These are phyloP conservation scores for Gossypium schwendimanii DNA, from an alignment of 441 rosid species.

Conservation along the genomic window DNA sequence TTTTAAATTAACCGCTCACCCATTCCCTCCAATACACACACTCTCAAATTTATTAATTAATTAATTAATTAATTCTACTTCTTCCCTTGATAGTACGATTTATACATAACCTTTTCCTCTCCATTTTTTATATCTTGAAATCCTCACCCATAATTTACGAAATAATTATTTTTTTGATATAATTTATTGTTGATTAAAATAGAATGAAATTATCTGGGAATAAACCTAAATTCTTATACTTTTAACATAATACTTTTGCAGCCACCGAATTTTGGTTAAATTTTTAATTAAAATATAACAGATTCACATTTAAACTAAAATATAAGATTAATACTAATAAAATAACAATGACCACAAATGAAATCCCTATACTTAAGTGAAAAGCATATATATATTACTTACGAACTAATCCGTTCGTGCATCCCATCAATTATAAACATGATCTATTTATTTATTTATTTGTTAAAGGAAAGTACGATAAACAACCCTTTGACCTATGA, in stretches of 20 bases:
- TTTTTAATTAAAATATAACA: too few species aligned
- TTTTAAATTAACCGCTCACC: conserved; percentile 44
- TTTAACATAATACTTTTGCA: too few species aligned
- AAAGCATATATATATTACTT: background rate
- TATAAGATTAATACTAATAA: too few species aligned
- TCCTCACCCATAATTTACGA: too few species aligned
- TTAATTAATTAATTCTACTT: background rate
- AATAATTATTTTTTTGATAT: too few species aligned
- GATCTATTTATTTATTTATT: background rate
- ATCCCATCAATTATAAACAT: background rate
- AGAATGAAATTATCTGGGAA: too few species aligned
- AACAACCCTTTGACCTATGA: background rate
- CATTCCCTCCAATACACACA: conserved; percentile 43
- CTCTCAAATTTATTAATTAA: background rate
- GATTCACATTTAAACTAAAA: too few species aligned
- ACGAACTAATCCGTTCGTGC: background rate
- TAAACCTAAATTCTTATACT: too few species aligned
- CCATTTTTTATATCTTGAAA: too few species aligned
- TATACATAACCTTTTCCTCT: too few species aligned
- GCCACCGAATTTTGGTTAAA: too few species aligned
- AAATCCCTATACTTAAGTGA: background rate
- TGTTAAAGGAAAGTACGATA: background rate
- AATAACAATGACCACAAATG: background rate
- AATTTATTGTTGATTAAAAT: too few species aligned
- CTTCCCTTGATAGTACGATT: background rate